phyloP scores from a whole-genome alignment of 1,139 yeast genomes.

The Schizosaccharomyces versatilis region DNA sequence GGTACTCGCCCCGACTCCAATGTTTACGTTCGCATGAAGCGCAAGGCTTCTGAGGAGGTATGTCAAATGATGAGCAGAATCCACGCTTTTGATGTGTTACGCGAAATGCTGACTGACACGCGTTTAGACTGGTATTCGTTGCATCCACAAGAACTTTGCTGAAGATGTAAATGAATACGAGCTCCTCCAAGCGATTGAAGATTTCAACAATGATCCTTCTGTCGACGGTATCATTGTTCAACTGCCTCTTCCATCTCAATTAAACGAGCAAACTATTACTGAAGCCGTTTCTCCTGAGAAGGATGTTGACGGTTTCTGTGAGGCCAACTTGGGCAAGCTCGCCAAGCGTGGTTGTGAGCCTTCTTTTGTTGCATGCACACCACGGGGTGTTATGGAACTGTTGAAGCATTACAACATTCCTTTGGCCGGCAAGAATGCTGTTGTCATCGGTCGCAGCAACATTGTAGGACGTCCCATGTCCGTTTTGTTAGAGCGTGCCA shows the following conservation, averaged over 20 bases:
- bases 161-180: constrained; percentile 26
- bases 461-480: constrained; percentile 92
- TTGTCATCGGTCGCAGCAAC: constrained; percentile 86
- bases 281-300: constrained; percentile 53
- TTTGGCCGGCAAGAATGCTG: constrained; percentile 64
- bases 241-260: constrained; percentile 66
- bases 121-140: constrained; percentile 29
- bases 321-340: constrained; percentile 74
- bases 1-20: constrained; percentile 78
- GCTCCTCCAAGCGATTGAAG: constrained; percentile 35
- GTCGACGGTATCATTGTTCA: constrained; percentile 85
- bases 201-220: constrained; percentile 40
- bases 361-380: constrained; percentile 79
- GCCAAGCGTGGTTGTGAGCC: constrained; percentile 80
- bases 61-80: background rate
- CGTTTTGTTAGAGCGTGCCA: constrained; percentile 49
- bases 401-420: constrained; percentile 40
- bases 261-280: constrained; percentile 60
- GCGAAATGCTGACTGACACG: constrained; percentile 28
- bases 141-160: constrained; percentile 45
- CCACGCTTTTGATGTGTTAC: background rate
- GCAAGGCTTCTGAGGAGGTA: constrained; percentile 50
- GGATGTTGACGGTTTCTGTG: constrained; percentile 93
- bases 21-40: constrained; percentile 87
- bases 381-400: constrained; percentile 74